phyloP scores from a whole-genome alignment of 805 yeast genomes.

The Saccharomycopsis malanga region DNA sequence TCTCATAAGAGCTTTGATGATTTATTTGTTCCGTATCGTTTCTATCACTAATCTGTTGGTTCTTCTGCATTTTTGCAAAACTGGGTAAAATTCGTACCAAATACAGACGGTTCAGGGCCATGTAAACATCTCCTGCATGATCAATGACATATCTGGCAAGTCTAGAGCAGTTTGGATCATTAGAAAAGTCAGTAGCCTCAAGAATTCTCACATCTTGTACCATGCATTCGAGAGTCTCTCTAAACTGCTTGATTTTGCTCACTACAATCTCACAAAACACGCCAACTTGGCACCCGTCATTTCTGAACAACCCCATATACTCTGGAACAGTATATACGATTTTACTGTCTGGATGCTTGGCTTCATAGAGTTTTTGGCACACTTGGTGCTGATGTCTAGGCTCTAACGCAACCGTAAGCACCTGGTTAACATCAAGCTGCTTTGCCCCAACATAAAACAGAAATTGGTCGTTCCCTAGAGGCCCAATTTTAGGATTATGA shows the following conservation, averaged over 20 bases:
- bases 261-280: slow-evolving; percentile 9
- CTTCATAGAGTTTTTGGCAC: not conserved
- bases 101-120: too few relatives aligned
- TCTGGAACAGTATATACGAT: too few relatives aligned
- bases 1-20: too few relatives aligned
- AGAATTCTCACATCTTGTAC: too few relatives aligned
- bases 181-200: too few relatives aligned
- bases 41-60: not conserved
- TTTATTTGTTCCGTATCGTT: not conserved
- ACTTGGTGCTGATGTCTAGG: not conserved
- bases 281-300: not conserved
- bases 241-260: slow-evolving; percentile 2
- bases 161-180: too few relatives aligned
- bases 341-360: not conserved
- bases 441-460: too few relatives aligned
- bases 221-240: not conserved
- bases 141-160: too few relatives aligned
- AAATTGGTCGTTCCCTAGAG: slow-evolving; percentile 1
- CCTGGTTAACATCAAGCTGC: not conserved
- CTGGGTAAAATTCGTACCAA: too few relatives aligned
- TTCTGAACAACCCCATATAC: not conserved
- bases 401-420: slow-evolving; percentile 1
- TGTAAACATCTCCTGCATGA: too few relatives aligned
- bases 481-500: slow-evolving; percentile 5
- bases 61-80: too few relatives aligned